Evolutionary conservation across 108 stramenopile genomes (phyloP).

Genomic region (Nitzschia sp.): DNA sequence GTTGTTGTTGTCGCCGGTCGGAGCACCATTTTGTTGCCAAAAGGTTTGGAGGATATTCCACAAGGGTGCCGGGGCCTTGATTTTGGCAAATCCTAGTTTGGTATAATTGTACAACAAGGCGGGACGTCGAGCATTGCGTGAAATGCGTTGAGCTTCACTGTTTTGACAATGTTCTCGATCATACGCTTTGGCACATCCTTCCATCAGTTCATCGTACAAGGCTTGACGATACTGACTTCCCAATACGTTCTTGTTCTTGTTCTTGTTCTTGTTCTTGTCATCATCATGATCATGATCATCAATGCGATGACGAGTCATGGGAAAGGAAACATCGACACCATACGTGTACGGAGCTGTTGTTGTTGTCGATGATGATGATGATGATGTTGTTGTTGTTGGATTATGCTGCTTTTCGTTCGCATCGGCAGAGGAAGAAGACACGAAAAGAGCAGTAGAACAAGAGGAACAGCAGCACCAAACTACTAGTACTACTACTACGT

Average conservation of each 20-base stretch:
- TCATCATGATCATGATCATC: background rate
- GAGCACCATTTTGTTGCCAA: conserved; percentile 58
- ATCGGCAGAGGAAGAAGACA: too few relatives aligned
- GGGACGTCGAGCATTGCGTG: conserved; percentile 69
- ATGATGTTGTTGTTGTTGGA: too few relatives aligned
- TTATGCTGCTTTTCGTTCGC: too few relatives aligned
- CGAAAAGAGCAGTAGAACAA: too few relatives aligned
- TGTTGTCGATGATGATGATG: too few relatives aligned
- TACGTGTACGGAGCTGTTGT: too few relatives aligned
- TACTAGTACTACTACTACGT: too few relatives aligned
- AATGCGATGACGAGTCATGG: background rate
- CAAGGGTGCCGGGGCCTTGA: conserved; percentile 47
- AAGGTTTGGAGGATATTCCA: conserved; percentile 45
- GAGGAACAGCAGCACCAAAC: too few relatives aligned
- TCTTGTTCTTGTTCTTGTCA: too few relatives aligned
- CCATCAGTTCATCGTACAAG: conserved; percentile 48
- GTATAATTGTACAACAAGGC: conserved; percentile 55
- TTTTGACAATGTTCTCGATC: conserved; percentile 23
- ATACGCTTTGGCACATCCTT: conserved; percentile 59
- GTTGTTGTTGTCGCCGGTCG: conserved; percentile 20
- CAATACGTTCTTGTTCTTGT: too few relatives aligned
- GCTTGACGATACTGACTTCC: too few relatives aligned
- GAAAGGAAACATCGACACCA: background rate
- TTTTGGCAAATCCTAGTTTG: conserved; percentile 53
- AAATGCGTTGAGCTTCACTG: conserved; percentile 40